Percentiles rank a stretch among this genome's conserved stretches.
These are phyloP conservation scores for Mortierella sp. DNA, from an alignment of 371 early-diverging fungal genomes.

Conservation along the genomic window DNA sequence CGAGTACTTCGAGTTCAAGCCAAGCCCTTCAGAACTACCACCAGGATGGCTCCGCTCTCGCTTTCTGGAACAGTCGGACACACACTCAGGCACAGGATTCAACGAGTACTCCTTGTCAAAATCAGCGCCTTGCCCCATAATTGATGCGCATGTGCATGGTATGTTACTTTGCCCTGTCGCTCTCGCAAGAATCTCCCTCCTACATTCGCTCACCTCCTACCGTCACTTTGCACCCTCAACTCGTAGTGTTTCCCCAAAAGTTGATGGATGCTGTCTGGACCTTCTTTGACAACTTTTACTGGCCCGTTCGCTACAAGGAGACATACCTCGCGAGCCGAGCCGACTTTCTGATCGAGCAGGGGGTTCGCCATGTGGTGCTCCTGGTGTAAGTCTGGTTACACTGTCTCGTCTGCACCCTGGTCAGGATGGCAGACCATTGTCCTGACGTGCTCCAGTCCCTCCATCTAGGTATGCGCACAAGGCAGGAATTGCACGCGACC, in stretches of 20 bases:
- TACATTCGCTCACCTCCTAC: background rate
- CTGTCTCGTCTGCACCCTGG: too few relatives aligned
- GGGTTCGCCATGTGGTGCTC: slow-evolving; percentile 51
- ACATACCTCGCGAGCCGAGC: slow-evolving; percentile 32
- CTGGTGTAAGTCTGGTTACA: slow-evolving; percentile 21
- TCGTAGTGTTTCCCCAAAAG: slow-evolving; percentile 47
- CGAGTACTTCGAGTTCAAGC: slow-evolving; percentile 38
- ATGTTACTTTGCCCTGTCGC: background rate
- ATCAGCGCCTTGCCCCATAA: slow-evolving; percentile 42
- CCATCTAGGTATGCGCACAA: slow-evolving; percentile 48
- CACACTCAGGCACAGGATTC: background rate
- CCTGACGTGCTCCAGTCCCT: background rate
- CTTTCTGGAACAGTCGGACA: slow-evolving; percentile 21
- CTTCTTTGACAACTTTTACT: slow-evolving; percentile 52
- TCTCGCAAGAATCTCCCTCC: too few relatives aligned
- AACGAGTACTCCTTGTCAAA: slow-evolving; percentile 24
- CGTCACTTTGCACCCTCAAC: background rate
- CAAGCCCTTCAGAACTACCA: slow-evolving; percentile 27
- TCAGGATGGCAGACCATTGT: too few relatives aligned
- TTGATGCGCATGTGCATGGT: slow-evolving; percentile 55
- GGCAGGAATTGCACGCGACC: slow-evolving; percentile 51
- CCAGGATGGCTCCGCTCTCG: slow-evolving; percentile 21
- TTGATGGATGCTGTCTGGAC: slow-evolving; percentile 55
- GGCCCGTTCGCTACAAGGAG: slow-evolving; percentile 52
- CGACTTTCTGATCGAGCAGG: slow-evolving; percentile 47